phyloP scores from a whole-genome alignment of 345 rosid species.

The Lepidium didymum region DNA sequence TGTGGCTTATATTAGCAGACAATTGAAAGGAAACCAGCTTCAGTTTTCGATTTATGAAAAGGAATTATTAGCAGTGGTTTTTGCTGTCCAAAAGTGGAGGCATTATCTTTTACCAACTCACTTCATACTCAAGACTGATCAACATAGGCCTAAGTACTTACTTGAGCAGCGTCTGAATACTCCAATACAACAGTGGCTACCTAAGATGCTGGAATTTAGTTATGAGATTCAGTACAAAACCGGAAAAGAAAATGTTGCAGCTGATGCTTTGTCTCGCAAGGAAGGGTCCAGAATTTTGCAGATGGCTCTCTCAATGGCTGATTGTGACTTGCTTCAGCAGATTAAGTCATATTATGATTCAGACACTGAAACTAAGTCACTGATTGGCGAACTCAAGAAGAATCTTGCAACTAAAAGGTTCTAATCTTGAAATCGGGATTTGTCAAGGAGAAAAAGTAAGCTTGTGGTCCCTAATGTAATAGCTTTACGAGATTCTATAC shows the following conservation, averaged over 20 bases:
- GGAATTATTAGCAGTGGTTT: too few species aligned
- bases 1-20: too few species aligned
- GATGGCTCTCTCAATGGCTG: neutral
- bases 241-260: neutral
- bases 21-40: too few species aligned
- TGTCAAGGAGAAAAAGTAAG: neutral
- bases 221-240: neutral
- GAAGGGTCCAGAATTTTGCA: neutral
- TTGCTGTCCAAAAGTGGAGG: too few species aligned
- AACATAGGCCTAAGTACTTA: neutral
- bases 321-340: neutral
- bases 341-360: neutral
- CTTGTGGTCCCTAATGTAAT: neutral
- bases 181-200: neutral
- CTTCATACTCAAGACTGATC: too few species aligned
- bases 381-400: too few species aligned
- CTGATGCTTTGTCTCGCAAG: neutral
- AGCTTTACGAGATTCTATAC: fast-evolving
- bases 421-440: fast-evolving
- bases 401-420: neutral
- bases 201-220: neutral
- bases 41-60: too few species aligned
- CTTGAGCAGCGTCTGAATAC: neutral
- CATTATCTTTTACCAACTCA: too few species aligned
- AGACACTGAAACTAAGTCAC: too few species aligned